A percentile compares a stretch with the other conserved stretches of the same genome.
phyloP scores from a whole-genome alignment of 2,329 filamentous ascomycete genomes.

The Graphilbum ipis-grandicollis region DNA sequence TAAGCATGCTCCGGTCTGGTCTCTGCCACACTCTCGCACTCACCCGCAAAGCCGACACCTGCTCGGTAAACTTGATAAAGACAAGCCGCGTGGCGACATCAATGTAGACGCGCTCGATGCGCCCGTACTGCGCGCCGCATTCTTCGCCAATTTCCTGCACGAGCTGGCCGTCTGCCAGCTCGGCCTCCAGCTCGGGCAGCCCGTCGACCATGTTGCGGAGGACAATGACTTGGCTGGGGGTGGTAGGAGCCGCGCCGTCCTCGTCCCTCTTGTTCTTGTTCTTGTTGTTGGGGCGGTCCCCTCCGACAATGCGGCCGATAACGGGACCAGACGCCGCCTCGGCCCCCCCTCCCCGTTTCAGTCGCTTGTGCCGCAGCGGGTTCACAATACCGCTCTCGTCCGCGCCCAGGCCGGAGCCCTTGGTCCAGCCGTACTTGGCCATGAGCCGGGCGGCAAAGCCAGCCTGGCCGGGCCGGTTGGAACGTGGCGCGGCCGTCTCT shows the following conservation, averaged over 20 bases:
- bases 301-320: conserved; percentile 69
- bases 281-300: conserved; percentile 35
- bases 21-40: too few relatives aligned
- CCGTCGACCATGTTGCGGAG: conserved; percentile 73
- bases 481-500: conserved; percentile 20
- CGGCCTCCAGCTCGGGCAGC: conserved; percentile 57
- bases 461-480: conserved; percentile 58
- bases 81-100: conserved; percentile 49
- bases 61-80: conserved; percentile 84
- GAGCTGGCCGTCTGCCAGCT: conserved; percentile 51
- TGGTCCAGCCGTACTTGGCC: conserved; percentile 85
- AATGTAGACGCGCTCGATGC: conserved; percentile 65
- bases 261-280: conserved; percentile 9
- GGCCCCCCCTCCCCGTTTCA: conserved; percentile 41
- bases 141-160: conserved; percentile 94
- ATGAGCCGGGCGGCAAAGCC: conserved; percentile 80
- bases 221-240: conserved; percentile 57
- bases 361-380: conserved; percentile 75
- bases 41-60: conserved; percentile 69
- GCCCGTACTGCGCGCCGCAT: conserved; percentile 66
- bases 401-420: conserved; percentile 75
- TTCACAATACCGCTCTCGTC: conserved; percentile 69
- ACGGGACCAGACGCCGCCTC: neutral
- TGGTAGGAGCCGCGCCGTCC: too few relatives aligned
- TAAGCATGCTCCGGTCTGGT: too few relatives aligned